Evolutionary conservation across 495 filamentous ascomycete genomes (phyloP).

Genomic region (Pyrenopolyporus hunteri): DNA sequence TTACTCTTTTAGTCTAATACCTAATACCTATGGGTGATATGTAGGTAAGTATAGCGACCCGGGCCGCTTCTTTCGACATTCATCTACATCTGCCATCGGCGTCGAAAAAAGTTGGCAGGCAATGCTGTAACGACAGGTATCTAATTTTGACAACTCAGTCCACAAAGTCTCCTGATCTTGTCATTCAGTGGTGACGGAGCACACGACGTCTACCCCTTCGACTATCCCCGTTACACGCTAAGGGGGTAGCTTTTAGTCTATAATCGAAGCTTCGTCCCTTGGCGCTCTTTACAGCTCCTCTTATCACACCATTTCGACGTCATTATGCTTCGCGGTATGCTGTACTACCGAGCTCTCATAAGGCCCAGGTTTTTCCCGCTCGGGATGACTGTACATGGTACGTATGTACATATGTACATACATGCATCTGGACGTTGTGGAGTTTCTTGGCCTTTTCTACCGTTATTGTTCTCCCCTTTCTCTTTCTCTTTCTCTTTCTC

Average conservation of each 20-base stretch:
- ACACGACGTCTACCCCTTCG: slow-evolving; percentile 16
- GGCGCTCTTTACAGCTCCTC: slow-evolving; percentile 27
- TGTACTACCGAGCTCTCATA: slow-evolving; percentile 25
- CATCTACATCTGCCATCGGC: background rate
- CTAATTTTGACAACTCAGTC: slow-evolving; percentile 16
- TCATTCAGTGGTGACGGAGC: slow-evolving; percentile 20
- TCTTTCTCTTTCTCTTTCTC: background rate
- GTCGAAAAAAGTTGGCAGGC: slow-evolving; percentile 4
- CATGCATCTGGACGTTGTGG: too few species aligned
- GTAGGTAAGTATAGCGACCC: background rate
- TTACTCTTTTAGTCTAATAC: too few species aligned
- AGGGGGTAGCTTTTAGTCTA: slow-evolving; percentile 1
- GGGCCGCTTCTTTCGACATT: slow-evolving; percentile 6
- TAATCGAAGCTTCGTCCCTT: slow-evolving; percentile 24
- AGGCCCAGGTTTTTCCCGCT: slow-evolving; percentile 14
- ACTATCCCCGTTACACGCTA: slow-evolving; percentile 17
- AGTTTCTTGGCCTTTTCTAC: background rate
- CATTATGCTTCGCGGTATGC: slow-evolving; percentile 27
- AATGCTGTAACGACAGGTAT: slow-evolving; percentile 15
- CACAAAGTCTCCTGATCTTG: slow-evolving; percentile 27
- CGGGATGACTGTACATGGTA: slow-evolving; percentile 7
- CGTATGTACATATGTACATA: too few species aligned
- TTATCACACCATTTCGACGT: slow-evolving; percentile 39
- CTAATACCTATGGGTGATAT: background rate
- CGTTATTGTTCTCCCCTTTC: background rate